A percentile compares a stretch with the other conserved stretches of the same genome.
phyloP scores from a whole-genome alignment of 2,329 filamentous ascomycete genomes.

The Cryphonectria parasitica region DNA sequence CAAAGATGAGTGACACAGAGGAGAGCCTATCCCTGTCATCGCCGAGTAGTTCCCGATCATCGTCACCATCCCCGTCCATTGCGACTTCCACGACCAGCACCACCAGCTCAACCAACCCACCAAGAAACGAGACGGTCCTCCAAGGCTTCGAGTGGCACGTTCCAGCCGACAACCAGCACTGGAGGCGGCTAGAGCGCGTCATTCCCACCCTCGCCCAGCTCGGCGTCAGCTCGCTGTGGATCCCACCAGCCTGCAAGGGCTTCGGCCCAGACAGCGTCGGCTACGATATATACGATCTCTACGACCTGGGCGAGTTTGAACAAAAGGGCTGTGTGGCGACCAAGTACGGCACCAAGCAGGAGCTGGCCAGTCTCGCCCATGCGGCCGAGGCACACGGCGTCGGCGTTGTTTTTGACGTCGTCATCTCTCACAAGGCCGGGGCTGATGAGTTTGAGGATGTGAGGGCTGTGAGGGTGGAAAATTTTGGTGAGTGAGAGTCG shows the following conservation, averaged over 20 bases:
- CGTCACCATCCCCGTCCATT: background rate
- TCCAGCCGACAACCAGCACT: slow-evolving; percentile 63
- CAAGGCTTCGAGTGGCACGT: slow-evolving; percentile 76
- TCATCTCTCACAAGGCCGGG: slow-evolving; percentile 73
- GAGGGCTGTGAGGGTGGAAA: slow-evolving; percentile 63
- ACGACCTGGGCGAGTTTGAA: slow-evolving; percentile 72
- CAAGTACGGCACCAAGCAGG: slow-evolving; percentile 70
- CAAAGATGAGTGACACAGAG: background rate
- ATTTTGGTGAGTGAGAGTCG: slow-evolving; percentile 39
- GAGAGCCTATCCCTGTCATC: background rate
- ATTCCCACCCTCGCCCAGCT: slow-evolving; percentile 59
- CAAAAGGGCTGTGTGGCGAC: slow-evolving; percentile 66
- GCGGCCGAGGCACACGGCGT: slow-evolving; percentile 57
- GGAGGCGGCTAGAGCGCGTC: slow-evolving; percentile 57
- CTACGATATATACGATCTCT: slow-evolving; percentile 71
- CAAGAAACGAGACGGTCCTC: slow-evolving; percentile 56
- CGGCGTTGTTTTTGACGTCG: slow-evolving; percentile 69
- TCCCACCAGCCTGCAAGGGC: slow-evolving; percentile 74
- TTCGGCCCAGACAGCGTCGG: slow-evolving; percentile 66
- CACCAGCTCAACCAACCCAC: background rate
- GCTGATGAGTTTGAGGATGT: slow-evolving; percentile 66
- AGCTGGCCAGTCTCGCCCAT: slow-evolving; percentile 57
- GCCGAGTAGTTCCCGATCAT: background rate
- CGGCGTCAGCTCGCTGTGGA: slow-evolving; percentile 67
- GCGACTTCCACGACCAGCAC: background rate